phyloP scores from a whole-genome alignment of 2,329 filamentous ascomycete species.

The Penicillium sp. region DNA sequence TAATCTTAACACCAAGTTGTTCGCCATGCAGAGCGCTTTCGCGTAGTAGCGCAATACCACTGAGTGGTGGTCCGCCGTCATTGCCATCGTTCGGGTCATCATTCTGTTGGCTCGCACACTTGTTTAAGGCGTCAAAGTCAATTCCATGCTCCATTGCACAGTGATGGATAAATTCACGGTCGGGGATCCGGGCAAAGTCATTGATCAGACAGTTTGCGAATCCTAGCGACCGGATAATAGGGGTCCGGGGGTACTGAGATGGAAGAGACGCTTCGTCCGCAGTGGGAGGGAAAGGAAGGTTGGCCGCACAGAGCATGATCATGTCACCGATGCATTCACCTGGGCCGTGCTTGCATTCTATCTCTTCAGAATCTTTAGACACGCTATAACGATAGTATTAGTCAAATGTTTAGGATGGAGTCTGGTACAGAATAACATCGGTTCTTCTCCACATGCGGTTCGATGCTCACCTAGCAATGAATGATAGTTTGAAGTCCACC shows the following conservation, averaged over 20 bases:
- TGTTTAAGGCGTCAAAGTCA: constrained; percentile 76
- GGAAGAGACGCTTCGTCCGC: constrained; percentile 19
- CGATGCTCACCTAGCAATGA: constrained; percentile 70
- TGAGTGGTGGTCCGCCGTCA: constrained; percentile 63
- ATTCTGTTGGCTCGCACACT: constrained; percentile 75
- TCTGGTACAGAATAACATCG: not conserved
- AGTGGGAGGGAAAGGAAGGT: constrained; percentile 52
- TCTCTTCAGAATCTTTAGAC: constrained; percentile 72
- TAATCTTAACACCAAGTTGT: constrained; percentile 65
- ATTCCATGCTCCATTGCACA: constrained; percentile 91
- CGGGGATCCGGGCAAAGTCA: constrained; percentile 75
- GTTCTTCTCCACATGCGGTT: not conserved
- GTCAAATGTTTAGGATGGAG: not conserved
- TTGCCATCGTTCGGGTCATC: constrained; percentile 59
- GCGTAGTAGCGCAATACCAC: constrained; percentile 47
- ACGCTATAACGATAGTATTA: constrained; percentile 46
- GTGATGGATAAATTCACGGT: constrained; percentile 73
- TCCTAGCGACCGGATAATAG: constrained; percentile 80
- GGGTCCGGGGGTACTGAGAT: constrained; percentile 63
- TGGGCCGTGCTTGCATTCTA: constrained; percentile 86
- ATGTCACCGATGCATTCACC: constrained; percentile 92
- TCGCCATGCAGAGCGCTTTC: constrained; percentile 53
- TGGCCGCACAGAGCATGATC: constrained; percentile 83
- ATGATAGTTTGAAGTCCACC: constrained; percentile 87
- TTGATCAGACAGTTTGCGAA: constrained; percentile 87